phyloP scores from a whole-genome alignment of 768 basidiomycete species.

The Naganishia friedmannii region DNA sequence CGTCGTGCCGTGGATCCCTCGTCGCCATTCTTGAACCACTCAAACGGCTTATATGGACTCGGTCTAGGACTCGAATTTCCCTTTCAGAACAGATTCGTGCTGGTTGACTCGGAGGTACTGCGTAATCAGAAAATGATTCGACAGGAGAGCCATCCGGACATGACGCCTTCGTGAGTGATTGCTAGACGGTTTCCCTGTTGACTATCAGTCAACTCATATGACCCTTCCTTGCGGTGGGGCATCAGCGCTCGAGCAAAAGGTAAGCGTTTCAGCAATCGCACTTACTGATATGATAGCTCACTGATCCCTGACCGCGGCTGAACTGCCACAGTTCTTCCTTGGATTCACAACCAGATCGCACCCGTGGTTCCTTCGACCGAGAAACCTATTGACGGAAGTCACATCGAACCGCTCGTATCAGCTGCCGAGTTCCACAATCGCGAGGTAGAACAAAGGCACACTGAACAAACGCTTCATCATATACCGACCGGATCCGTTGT shows the following conservation, averaged over 20 bases:
- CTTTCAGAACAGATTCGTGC: background rate
- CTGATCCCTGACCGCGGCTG: background rate
- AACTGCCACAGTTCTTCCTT: background rate
- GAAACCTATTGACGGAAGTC: background rate
- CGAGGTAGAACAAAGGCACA: background rate
- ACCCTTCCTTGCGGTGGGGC: background rate
- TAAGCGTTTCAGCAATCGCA: background rate
- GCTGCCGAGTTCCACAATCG: slow-evolving; percentile 8
- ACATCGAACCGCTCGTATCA: slow-evolving; percentile 6
- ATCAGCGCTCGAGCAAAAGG: slow-evolving; percentile 11
- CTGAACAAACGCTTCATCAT: background rate
- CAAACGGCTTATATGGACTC: background rate
- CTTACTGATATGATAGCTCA: background rate
- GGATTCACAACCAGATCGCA: slow-evolving; percentile 1
- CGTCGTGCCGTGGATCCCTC: background rate
- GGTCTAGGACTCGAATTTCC: slow-evolving; percentile 13
- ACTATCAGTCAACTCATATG: background rate
- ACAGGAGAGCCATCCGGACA: slow-evolving; percentile 10
- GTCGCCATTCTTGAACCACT: background rate
- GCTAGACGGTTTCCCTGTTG: background rate
- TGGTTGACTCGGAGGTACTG: background rate
- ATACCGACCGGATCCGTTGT: background rate
- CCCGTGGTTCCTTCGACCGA: background rate
- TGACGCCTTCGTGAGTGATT: slow-evolving; percentile 2
- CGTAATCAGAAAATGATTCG: background rate